Base-by-base conservation (phyloP, 352 stramenopile species). In the Pythium chondricola region DNA sequence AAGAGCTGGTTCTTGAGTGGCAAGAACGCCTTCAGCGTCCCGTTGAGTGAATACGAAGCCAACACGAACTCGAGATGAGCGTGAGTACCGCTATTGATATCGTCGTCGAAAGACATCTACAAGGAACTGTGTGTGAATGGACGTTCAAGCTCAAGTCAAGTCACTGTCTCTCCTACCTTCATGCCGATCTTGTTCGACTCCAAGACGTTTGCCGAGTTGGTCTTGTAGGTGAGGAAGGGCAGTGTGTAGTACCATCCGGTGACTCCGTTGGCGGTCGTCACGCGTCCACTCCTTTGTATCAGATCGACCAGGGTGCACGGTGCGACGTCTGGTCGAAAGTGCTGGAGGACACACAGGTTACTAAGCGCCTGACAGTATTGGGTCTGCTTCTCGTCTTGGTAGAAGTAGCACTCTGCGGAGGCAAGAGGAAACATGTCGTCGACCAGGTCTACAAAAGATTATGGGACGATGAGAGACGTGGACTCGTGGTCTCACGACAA, bases 271-370 rank as follows among this genome's bases (percentile, higher is more conserved):
- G 65, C 64, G 13, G 51, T 71, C 17, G 70, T 66, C 8, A 54
- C 62, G 27, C 71, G 67, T 1, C 71, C 69, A 24, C 60, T 80
- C 29, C 65, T 69, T 52, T 87, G 73, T 48, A 97, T 85, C 4
- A 79, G 56, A 7, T 83, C 52, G 36, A 96, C 73, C 6, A 97
- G 51, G 18, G 64, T 63, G 44, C 93, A 98, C 0, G 87, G 73
- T 6, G 71, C 39, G 6, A 68, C 51, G 1, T 59, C 55, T 18
- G 74, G 53, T 21, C 80, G 62, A 50, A 97, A 96, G 54, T 96
- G 79, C 49, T 93, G 81, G n/a, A 98, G 55, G 7, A 96, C 89
- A 45, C 94, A 98, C 13, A 98, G 52, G 54, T 97, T 98, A 10
- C 80, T 84, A 6, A 98, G 72, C 5, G 71, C 65, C 57, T 97